Base-by-base conservation (phyloP, 345 rosid species). In the Linum tenue region DNA sequence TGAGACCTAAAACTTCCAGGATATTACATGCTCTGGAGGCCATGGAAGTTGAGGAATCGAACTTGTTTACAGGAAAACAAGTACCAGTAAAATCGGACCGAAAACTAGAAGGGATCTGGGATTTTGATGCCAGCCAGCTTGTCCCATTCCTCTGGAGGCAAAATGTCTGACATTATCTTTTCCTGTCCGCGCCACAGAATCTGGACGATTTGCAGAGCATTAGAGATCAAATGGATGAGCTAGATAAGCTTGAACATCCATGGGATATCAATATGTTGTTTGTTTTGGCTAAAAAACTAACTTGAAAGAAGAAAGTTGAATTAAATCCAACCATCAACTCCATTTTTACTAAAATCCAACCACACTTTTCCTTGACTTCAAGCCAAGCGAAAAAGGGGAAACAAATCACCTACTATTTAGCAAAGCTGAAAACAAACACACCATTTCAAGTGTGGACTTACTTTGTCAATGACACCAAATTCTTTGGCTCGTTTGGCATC, bases 391-490 rank as follows among this genome's bases (percentile, higher is more conserved):
- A 22, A 22, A 22, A 22, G 31, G 31, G 31, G 31, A 22, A 22
- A 22, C 31, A 22, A 22, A 22, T 22, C 31, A 22, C 31, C 31
- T 22, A 22, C 31, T 22, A 22, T 22, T 22, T 22, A 22, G 31
- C 31, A 22, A n/a, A 22, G 31, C 31, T 22, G 31, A 22, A 22
- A 22, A 22, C 31, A 22, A 22, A 22, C 31, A 22, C 31, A 22
- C 31, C 41, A 65, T 36, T 35, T 41, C 43, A 41, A 39, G 35
- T 9, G 16, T 7, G 5, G 35, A 66, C 79, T 71, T 68, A 92
- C 97, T 81, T 73, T 82, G 77, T 90, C 98, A 70, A 90, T 76
- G 73, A 90, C 94, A 39, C 98, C 98, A 72, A 87, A 92, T 69
- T 88, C 94, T 75, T 75, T 79, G 62, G 97, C 98, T 80, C 66